phyloP scores from a whole-genome alignment of 805 yeast species.

The Lipomyces mesembrius region DNA sequence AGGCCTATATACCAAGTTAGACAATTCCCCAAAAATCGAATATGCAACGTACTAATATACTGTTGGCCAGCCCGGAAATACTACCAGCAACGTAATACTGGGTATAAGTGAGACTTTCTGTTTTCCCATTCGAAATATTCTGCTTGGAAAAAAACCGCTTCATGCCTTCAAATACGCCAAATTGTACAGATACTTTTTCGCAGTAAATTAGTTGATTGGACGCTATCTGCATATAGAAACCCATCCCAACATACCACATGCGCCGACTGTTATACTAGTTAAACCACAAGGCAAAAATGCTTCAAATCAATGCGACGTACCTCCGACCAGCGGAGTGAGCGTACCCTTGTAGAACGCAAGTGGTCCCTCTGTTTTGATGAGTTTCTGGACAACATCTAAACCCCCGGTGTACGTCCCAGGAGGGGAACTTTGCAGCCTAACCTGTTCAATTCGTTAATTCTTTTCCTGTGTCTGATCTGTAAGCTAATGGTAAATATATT shows the following conservation, averaged over 20 bases:
- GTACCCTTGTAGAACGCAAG: conserved; percentile 92
- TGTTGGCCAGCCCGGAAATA: conserved; percentile 91
- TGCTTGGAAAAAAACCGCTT: conserved; percentile 67
- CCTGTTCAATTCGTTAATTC: conserved; percentile 53
- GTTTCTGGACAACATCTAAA: conserved; percentile 71
- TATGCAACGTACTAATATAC: conserved; percentile 54
- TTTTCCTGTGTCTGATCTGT: not conserved
- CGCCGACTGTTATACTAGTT: conserved; percentile 63
- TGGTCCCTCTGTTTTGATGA: conserved; percentile 80
- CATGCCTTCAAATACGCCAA: conserved; percentile 93
- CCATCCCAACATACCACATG: conserved; percentile 59
- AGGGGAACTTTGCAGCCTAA: conserved; percentile 85
- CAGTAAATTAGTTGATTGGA: not conserved
- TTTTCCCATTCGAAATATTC: conserved; percentile 46
- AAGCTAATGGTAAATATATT: not conserved
- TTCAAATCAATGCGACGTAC: conserved; percentile 20
- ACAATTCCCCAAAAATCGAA: not conserved
- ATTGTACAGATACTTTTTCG: conserved; percentile 74
- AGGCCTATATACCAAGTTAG: conserved; percentile 10
- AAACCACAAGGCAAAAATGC: conserved; percentile 46
- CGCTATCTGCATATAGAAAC: not conserved
- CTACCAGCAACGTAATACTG: conserved; percentile 86
- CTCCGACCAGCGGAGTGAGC: conserved; percentile 87
- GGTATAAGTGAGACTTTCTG: conserved; percentile 51
- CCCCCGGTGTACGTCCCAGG: conserved; percentile 76